These are phyloP conservation scores for Cucurbita pepo DNA, from an alignment of 306 rosid genomes.

Conservation along the genomic window DNA sequence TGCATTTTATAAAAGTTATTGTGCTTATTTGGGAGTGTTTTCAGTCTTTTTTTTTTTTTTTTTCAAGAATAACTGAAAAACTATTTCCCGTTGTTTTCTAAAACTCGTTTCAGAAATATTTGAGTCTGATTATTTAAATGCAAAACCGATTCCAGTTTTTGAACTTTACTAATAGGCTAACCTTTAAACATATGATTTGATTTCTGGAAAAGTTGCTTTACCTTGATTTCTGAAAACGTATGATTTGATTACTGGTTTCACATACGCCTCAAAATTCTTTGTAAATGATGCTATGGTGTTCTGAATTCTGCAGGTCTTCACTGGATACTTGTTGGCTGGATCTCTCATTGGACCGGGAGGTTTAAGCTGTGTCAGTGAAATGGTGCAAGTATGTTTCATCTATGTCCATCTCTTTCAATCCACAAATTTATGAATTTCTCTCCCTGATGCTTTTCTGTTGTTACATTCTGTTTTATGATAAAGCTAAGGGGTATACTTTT, in stretches of 20 bases:
- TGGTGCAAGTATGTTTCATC: conserved; percentile 79
- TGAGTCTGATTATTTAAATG: neutral
- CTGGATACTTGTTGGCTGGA: conserved; percentile 89
- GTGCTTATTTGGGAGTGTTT: neutral
- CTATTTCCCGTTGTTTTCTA: neutral
- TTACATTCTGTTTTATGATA: neutral
- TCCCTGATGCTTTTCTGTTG: neutral
- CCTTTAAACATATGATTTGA: neutral
- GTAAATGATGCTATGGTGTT: conserved; percentile 1
- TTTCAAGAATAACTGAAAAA: too few species aligned
- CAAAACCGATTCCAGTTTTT: neutral
- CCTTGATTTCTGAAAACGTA: too few species aligned
- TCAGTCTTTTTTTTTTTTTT: neutral
- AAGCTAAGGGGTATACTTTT: neutral
- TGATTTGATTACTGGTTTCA: too few species aligned
- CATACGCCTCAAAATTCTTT: neutral
- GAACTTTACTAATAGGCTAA: neutral
- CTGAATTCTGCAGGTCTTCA: conserved; percentile 48
- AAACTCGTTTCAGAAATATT: neutral
- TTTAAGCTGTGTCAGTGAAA: conserved; percentile 84
- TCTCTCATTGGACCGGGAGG: conserved; percentile 93
- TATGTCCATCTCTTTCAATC: neutral
- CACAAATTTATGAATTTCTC: neutral
- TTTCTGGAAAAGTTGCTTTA: neutral
- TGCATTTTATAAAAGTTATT: neutral